Evolutionary conservation across 2,329 filamentous ascomycete genomes (phyloP).

Genomic region (Aspergillus sp.): DNA sequence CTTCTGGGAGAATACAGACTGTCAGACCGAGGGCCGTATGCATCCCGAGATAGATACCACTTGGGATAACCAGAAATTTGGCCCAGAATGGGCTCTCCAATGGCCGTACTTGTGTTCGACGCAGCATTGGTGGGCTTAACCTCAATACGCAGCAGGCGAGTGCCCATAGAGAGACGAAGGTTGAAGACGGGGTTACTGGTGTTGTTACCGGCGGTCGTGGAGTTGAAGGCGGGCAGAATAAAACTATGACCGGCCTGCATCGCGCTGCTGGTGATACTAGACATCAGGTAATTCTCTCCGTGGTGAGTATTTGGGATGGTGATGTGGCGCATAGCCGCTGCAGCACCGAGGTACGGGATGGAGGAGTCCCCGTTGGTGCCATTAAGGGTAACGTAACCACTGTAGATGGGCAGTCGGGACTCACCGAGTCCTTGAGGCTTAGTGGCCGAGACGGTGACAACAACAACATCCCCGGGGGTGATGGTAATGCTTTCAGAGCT

Average conservation of each 20-base stretch:
- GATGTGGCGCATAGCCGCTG: slow-evolving; percentile 17
- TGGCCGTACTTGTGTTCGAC: not conserved
- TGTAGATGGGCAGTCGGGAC: slow-evolving; percentile 30
- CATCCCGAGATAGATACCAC: not conserved
- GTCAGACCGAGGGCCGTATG: not conserved
- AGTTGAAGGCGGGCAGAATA: not conserved
- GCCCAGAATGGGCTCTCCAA: not conserved
- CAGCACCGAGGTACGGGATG: slow-evolving; percentile 33
- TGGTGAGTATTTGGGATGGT: slow-evolving; percentile 11
- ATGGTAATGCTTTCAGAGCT: slow-evolving; percentile 17
- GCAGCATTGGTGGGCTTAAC: not conserved
- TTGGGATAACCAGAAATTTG: not conserved
- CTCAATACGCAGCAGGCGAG: not conserved
- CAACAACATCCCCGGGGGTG: not conserved
- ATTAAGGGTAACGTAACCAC: slow-evolving; percentile 30
- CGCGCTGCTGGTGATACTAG: not conserved
- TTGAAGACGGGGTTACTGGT: not conserved
- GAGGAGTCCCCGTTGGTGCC: slow-evolving; percentile 18
- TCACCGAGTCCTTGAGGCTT: slow-evolving; percentile 14
- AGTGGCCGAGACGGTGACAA: not conserved
- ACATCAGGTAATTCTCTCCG: not conserved
- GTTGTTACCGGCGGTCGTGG: not conserved
- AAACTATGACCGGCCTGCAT: not conserved
- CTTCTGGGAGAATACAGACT: no score
- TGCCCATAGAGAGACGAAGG: not conserved